Percentiles rank a stretch among this genome's conserved stretches.
Evolutionary conservation across 1,284 basidiomycete genomes (phyloP).

Genomic region (Ustilago nuda): DNA sequence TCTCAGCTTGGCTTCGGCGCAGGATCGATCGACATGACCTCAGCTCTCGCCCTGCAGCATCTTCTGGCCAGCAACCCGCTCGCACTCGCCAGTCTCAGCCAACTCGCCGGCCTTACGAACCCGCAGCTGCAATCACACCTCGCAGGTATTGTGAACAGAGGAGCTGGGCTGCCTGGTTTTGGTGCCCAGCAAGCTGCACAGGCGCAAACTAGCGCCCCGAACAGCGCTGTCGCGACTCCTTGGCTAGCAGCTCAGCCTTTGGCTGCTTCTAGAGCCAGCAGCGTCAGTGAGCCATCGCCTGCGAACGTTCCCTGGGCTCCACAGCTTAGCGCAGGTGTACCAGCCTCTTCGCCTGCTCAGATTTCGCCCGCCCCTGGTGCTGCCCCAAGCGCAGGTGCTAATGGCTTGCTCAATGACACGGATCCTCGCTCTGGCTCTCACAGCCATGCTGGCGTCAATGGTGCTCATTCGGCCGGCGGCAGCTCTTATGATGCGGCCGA

Average conservation of each 20-base stretch:
- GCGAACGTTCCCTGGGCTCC: constrained; percentile 24
- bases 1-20: constrained; percentile 27
- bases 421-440: constrained; percentile 9
- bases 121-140: constrained; percentile 53
- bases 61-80: constrained; percentile 63
- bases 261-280: constrained; percentile 26
- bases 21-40: constrained; percentile 60
- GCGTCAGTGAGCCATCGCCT: constrained; percentile 33
- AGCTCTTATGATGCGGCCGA: constrained; percentile 12
- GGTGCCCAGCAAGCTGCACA: constrained; percentile 35
- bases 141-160: constrained; percentile 40
- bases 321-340: constrained; percentile 10
- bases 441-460: constrained; percentile 13
- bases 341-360: constrained; percentile 16
- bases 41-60: constrained; percentile 67
- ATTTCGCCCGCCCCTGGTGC: constrained; percentile 3
- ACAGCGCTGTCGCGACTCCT: constrained; percentile 10
- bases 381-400: constrained; percentile 11
- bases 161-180: constrained; percentile 26
- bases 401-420: constrained; percentile 18
- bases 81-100: constrained; percentile 52
- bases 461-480: not conserved
- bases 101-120: constrained; percentile 50
- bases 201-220: constrained; percentile 17
- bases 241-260: constrained; percentile 40